Conservation (phyloP, 2,329 filamentous ascomycete species). For the Tolypocladium cylindrosporum region DNA sequence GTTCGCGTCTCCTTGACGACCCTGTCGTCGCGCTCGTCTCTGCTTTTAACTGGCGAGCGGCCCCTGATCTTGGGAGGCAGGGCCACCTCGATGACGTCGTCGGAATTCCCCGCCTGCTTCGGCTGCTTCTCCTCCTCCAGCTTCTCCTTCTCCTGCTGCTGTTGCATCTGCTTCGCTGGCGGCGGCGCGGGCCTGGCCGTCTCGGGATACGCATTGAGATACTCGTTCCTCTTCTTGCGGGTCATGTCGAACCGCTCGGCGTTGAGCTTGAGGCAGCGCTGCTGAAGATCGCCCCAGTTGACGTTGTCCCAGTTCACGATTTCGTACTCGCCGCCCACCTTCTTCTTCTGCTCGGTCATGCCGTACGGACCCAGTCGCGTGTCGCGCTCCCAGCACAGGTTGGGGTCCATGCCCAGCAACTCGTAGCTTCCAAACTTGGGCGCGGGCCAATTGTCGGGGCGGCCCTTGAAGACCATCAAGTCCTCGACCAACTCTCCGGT, state of each 20-base stretch:
- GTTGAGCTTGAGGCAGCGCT: slow-evolving; percentile 56
- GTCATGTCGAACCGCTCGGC: slow-evolving; percentile 47
- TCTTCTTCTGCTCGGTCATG: slow-evolving; percentile 36
- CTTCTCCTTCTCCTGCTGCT: slow-evolving; percentile 2
- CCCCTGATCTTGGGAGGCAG: slow-evolving; percentile 6
- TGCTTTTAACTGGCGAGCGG: slow-evolving; percentile 4
- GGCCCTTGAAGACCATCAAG: slow-evolving; percentile 52
- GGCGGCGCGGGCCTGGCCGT: slow-evolving; percentile 10
- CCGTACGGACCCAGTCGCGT: slow-evolving; percentile 61
- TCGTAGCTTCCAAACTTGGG: slow-evolving; percentile 55
- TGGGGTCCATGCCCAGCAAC: slow-evolving; percentile 48
- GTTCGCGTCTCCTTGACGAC: slow-evolving; percentile 43
- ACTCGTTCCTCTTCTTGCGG: slow-evolving; percentile 30
- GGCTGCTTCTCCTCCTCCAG: neutral
- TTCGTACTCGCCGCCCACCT: slow-evolving; percentile 25
- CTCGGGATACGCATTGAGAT: slow-evolving; percentile 30
- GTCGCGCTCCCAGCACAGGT: slow-evolving; percentile 58
- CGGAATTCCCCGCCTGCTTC: slow-evolving; percentile 1
- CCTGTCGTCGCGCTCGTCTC: slow-evolving; percentile 8
- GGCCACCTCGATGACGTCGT: neutral
- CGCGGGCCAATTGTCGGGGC: slow-evolving; percentile 47
- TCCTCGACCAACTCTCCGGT: slow-evolving; percentile 50
- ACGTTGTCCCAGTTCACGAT: slow-evolving; percentile 51
- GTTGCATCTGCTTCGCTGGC: slow-evolving; percentile 4
- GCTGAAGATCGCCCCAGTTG: slow-evolving; percentile 62